Base-by-base conservation (phyloP, 805 yeast genomes). In the Priceomyces melissophilus region DNA sequence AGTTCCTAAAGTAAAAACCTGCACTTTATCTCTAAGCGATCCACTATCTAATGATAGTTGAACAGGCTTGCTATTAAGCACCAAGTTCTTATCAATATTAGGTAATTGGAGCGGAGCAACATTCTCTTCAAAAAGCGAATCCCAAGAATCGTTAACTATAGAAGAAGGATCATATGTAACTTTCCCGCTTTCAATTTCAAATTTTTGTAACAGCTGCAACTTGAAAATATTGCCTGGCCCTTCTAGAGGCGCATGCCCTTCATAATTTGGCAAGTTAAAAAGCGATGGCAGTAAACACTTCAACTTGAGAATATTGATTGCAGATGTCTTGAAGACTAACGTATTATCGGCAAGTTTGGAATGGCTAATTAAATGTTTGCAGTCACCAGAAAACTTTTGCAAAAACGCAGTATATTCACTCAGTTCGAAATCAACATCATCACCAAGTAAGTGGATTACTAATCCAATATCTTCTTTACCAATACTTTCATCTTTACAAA, bases 1-100 rank as follows among this genome's bases (percentile, higher is more conserved):
- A 0, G 99, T 93, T 3, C 99, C 99, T 6, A 91, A 61, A 0
- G 96, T 84, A 8, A 86, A 67, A 0, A 83, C 63, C 53, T 87
- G 88, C 1, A 83, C 82, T 46, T 79, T 76, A 30, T 73, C 79
- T 41, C 63, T 67, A 41, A 76, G 63, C 0, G 57, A 17, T 5
- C 34, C 25, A 9, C 45, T 37, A 9, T 40, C 43, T 1, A 49
- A 35, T 1, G 42, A 52, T 17, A 65, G 43, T 5, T 64, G 42
- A 10, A 58, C 45, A 1, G 56, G 58, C 1, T 42, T 42, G 9
- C 48, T 39, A 14, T 49, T 46, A 4, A 67, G 36, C 7, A 58
- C 40, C 8, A 41, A 44, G 2, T 39, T 42, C 16, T 53, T 50
- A 23, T 50, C 40, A 2, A 46, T 44, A 11, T 33, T 32, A 10